These are phyloP conservation scores for Lantana camara DNA, from an alignment of 257 asterid species.

Conservation along the genomic window DNA sequence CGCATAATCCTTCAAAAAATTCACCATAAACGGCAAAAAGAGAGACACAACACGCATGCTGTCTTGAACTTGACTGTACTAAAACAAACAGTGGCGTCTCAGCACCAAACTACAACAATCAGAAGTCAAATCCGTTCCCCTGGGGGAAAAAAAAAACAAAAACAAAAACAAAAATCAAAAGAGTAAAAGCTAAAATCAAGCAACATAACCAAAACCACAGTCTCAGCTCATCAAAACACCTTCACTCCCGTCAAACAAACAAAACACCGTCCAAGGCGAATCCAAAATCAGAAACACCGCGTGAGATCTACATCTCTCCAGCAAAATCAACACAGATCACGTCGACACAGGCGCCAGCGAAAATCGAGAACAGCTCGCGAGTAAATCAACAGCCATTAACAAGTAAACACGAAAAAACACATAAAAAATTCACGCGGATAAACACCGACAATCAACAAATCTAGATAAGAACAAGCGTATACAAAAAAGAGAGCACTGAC, in stretches of 20 bases:
- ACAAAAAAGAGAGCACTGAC: slow-evolving; percentile 33
- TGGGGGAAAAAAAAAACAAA: too few relatives aligned
- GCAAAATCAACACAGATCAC: slow-evolving; percentile 24
- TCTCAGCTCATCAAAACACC: slow-evolving; percentile 19
- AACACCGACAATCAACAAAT: background rate
- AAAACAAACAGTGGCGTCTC: background rate
- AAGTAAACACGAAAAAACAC: slow-evolving; percentile 18
- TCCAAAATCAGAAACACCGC: background rate
- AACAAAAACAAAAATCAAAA: slow-evolving; percentile 3
- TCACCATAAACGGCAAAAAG: background rate
- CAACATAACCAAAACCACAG: background rate
- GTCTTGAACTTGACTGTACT: background rate
- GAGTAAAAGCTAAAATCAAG: background rate
- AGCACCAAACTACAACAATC: background rate
- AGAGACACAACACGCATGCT: background rate
- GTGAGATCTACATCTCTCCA: slow-evolving; percentile 27
- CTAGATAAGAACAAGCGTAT: slow-evolving; percentile 10
- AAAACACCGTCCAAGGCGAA: background rate
- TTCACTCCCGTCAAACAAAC: background rate
- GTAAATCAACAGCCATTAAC: background rate
- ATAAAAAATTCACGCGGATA: slow-evolving; percentile 7
- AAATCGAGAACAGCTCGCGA: slow-evolving; percentile 15
- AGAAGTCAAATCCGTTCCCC: background rate
- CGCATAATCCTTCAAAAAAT: background rate
- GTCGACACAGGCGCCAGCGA: slow-evolving; percentile 5